Evolutionary conservation across 148 eudicot genomes (phyloP).

Genomic region (Rhododendron mucronatum): DNA sequence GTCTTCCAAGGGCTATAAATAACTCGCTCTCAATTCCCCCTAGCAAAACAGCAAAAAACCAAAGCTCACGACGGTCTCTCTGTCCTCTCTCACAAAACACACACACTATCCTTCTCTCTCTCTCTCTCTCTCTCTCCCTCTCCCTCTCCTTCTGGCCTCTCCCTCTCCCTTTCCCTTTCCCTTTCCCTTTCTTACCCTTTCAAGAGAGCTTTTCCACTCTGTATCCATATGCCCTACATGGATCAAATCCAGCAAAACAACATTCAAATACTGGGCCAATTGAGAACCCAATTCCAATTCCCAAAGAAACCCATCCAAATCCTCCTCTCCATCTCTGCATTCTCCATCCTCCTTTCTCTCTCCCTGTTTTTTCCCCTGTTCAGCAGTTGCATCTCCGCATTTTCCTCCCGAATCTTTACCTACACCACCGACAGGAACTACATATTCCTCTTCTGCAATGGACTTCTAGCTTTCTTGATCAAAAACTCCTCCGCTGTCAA

Average conservation of each 20-base stretch:
- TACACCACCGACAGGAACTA: conserved; percentile 45
- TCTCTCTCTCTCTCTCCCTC: neutral
- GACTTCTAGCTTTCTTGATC: conserved; percentile 50
- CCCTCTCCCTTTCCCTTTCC: neutral
- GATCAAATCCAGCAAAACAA: neutral
- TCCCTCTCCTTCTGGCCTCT: neutral
- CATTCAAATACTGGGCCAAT: neutral
- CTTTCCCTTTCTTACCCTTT: too few relatives aligned
- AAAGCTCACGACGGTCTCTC: neutral
- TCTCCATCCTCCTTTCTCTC: conserved; percentile 26
- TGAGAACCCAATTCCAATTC: neutral
- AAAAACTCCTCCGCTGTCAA: conserved; percentile 3
- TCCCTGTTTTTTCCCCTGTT: conserved; percentile 19
- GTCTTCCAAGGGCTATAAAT: conserved; percentile 6
- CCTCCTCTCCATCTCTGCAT: conserved; percentile 24
- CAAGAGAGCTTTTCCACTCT: neutral
- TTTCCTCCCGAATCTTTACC: conserved; percentile 19
- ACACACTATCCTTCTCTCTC: too few relatives aligned
- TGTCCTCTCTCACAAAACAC: too few relatives aligned
- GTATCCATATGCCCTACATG: neutral
- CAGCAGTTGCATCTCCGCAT: conserved; percentile 9
- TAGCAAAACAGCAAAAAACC: neutral
- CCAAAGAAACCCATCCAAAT: conserved; percentile 21
- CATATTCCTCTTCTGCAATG: conserved; percentile 63
- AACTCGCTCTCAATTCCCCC: neutral